Conservation (phyloP, 2,329 filamentous ascomycete genomes). For the Aspergillus proliferans region DNA sequence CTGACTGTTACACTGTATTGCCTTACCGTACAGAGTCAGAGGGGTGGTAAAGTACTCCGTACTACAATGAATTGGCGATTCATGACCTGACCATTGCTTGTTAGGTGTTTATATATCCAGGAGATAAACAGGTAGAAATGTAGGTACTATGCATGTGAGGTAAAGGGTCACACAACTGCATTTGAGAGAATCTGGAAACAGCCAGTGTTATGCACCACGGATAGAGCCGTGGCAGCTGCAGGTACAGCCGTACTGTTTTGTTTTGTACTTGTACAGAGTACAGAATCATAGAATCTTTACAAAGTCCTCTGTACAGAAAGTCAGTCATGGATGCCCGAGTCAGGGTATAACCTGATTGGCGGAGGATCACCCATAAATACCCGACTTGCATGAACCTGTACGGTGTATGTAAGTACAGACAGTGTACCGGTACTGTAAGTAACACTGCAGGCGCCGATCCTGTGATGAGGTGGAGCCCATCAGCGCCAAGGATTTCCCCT, state of each 20-base stretch:
- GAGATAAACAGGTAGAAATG: no score
- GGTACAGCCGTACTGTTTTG: slow-evolving; percentile 10
- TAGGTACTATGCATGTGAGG: no score
- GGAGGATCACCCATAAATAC: background rate
- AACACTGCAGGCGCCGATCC: background rate
- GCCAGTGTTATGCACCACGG: slow-evolving; percentile 3
- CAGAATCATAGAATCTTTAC: background rate
- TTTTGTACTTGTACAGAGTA: slow-evolving; percentile 5
- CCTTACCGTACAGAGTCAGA: background rate
- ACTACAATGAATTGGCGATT: background rate
- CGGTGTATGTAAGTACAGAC: background rate
- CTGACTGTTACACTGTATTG: background rate
- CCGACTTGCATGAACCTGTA: background rate
- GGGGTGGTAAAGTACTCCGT: background rate
- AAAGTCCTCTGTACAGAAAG: background rate
- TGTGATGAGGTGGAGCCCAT: background rate
- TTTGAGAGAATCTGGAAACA: no score
- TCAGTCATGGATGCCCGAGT: background rate
- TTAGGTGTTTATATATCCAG: background rate
- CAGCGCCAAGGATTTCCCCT: background rate
- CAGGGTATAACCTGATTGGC: background rate
- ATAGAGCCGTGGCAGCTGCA: slow-evolving; percentile 10
- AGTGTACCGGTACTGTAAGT: background rate
- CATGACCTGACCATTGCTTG: no score
- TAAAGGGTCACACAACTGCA: no score